Evolutionary conservation across 2,329 filamentous ascomycete species (phyloP).

Genomic region (Cercospora sp.): DNA sequence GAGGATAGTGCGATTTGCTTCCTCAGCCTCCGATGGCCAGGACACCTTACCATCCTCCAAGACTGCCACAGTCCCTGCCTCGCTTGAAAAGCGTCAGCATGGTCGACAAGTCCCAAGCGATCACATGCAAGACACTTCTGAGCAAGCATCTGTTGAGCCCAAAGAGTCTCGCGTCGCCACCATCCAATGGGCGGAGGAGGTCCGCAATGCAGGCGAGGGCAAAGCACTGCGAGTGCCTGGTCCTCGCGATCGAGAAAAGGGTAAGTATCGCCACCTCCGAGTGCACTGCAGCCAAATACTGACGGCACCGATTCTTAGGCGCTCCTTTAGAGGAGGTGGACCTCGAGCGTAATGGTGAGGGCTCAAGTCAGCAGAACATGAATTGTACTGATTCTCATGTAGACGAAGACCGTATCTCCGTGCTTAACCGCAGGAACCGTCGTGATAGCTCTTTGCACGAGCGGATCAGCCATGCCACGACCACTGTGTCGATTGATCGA

Average conservation of each 20-base stretch:
- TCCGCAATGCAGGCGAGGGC: background rate
- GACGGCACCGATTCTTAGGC: background rate
- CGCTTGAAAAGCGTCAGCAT: background rate
- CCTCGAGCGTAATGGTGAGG: background rate
- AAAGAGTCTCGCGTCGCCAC: background rate
- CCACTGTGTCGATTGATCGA: background rate
- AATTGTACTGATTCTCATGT: background rate
- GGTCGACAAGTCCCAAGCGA: background rate
- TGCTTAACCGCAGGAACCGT: background rate
- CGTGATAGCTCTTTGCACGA: background rate
- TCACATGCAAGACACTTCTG: background rate
- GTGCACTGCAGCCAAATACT: background rate
- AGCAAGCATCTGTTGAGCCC: background rate
- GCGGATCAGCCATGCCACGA: background rate
- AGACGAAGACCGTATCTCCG: background rate
- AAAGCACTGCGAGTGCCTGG: background rate
- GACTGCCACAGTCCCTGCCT: background rate
- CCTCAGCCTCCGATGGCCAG: background rate
- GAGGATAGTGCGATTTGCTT: background rate
- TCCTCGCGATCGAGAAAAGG: background rate
- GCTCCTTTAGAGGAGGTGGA: background rate
- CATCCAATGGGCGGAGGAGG: background rate
- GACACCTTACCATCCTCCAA: background rate
- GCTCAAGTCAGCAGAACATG: background rate
- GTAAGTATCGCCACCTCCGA: background rate